Percentiles rank a stretch among this genome's conserved stretches.
Conservation (phyloP, 352 stramenopile species). For the Phytopythium oedochilum region DNA sequence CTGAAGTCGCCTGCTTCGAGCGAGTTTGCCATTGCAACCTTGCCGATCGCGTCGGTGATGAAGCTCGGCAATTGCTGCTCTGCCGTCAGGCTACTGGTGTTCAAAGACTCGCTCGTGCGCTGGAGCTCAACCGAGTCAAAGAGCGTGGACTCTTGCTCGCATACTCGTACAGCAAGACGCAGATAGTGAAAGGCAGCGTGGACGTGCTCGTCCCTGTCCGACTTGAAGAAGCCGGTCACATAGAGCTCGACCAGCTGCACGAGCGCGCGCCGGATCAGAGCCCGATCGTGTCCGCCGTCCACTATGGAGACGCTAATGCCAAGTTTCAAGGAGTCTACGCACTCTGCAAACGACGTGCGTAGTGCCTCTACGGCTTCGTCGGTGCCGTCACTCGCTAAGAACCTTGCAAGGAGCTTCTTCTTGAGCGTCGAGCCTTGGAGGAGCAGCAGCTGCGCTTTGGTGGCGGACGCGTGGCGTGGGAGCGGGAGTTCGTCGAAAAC, state of each 20-base stretch:
- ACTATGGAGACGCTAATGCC: slow-evolving; percentile 40
- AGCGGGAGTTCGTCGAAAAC: slow-evolving; percentile 14
- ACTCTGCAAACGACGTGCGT: slow-evolving; percentile 6
- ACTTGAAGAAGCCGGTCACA: slow-evolving; percentile 28
- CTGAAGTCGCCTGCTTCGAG: background rate
- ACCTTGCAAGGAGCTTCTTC: slow-evolving; percentile 12
- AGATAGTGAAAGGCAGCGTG: slow-evolving; percentile 76
- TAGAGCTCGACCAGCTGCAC: slow-evolving; percentile 68
- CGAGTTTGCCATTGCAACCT: background rate
- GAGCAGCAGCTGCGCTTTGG: slow-evolving; percentile 47
- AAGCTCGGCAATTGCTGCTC: slow-evolving; percentile 1
- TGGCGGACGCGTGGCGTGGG: slow-evolving; percentile 38
- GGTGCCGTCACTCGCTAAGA: background rate
- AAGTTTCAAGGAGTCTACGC: slow-evolving; percentile 12
- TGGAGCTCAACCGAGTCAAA: slow-evolving; percentile 68
- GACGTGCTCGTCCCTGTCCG: slow-evolving; percentile 44
- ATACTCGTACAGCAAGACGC: slow-evolving; percentile 35
- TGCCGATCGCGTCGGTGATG: slow-evolving; percentile 3
- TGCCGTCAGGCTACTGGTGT: background rate
- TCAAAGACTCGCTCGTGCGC: slow-evolving; percentile 1
- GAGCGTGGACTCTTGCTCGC: slow-evolving; percentile 34
- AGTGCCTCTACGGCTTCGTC: background rate
- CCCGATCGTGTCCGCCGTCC: slow-evolving; percentile 50
- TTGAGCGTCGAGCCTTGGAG: slow-evolving; percentile 47
- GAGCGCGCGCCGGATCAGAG: slow-evolving; percentile 39